Conservation (phyloP, 2,329 filamentous ascomycete genomes). For the Phaeophleospora eucalypticola region DNA sequence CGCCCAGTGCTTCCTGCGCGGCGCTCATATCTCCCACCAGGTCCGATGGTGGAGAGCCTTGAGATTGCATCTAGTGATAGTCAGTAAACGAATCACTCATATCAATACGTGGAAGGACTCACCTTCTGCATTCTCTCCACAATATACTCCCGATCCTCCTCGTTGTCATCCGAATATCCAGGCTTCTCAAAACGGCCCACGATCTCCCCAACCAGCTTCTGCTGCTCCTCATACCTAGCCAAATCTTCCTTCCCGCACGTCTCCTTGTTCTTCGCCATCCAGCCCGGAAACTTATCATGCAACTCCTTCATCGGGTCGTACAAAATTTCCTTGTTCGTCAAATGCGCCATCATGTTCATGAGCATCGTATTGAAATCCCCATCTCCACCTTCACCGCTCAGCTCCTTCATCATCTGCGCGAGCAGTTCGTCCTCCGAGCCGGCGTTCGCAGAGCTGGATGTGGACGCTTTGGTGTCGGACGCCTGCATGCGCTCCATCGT, state of each 20-base stretch:
- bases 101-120: slow-evolving; percentile 29
- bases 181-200: slow-evolving; percentile 81
- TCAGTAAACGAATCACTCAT: slow-evolving; percentile 10
- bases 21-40: slow-evolving; percentile 85
- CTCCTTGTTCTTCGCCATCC: slow-evolving; percentile 76
- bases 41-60: slow-evolving; percentile 84
- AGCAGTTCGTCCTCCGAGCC: slow-evolving; percentile 70
- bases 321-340: slow-evolving; percentile 96
- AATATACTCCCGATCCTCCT: slow-evolving; percentile 81
- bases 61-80: slow-evolving; percentile 74
- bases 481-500: slow-evolving; percentile 96
- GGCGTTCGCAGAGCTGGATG: slow-evolving; percentile 50
- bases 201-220: slow-evolving; percentile 75
- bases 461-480: slow-evolving; percentile 75
- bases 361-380: slow-evolving; percentile 94
- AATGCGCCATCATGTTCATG: slow-evolving; percentile 96
- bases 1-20: slow-evolving; percentile 63
- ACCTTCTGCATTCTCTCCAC: slow-evolving; percentile 98
- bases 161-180: slow-evolving; percentile 76
- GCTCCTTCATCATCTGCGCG: slow-evolving; percentile 86
- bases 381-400: slow-evolving; percentile 65
- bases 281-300: slow-evolving; percentile 83
- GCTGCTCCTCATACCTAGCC: slow-evolving; percentile 76
- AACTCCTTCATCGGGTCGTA: slow-evolving; percentile 99
- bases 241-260: slow-evolving; percentile 65